Percentiles rank a stretch among this genome's conserved stretches.
phyloP scores from a whole-genome alignment of 2,329 filamentous ascomycete genomes.

The Aspergillus ustus region DNA sequence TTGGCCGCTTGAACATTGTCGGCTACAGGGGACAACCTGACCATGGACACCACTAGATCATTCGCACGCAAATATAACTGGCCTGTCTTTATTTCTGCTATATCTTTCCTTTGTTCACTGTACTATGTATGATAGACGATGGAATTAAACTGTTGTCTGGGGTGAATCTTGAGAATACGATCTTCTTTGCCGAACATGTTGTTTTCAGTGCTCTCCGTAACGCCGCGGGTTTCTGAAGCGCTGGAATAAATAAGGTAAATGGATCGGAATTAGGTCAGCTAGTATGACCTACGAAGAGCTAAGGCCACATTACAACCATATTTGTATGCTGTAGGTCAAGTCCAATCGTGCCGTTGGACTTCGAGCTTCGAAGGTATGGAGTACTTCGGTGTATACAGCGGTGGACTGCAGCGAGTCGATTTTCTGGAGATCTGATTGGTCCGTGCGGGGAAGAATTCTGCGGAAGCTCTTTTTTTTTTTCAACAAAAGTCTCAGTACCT shows the following conservation, averaged over 20 bases:
- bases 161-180: conserved; percentile 30
- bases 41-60: conserved; percentile 45
- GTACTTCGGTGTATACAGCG: neutral
- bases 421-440: conserved; percentile 37
- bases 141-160: conserved; percentile 51
- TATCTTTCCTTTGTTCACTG: conserved; percentile 36
- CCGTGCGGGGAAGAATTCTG: conserved; percentile 33
- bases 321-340: neutral
- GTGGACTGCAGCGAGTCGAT: conserved; percentile 5
- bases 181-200: neutral
- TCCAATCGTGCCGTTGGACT: neutral
- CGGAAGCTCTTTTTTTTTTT: conserved; percentile 32
- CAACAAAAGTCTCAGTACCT: neutral
- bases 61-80: conserved; percentile 32
- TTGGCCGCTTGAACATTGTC: conserved; percentile 92
- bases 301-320: neutral
- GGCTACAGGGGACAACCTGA: conserved; percentile 78
- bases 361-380: neutral
- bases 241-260: neutral
- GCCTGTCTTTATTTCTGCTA: conserved; percentile 39
- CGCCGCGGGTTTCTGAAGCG: neutral
- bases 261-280: neutral
- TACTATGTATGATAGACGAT: conserved; percentile 54
- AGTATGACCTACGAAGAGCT: neutral
- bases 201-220: neutral